phyloP scores from a whole-genome alignment of 2,329 filamentous ascomycete species.

The Colletotrichum chrysophilum region DNA sequence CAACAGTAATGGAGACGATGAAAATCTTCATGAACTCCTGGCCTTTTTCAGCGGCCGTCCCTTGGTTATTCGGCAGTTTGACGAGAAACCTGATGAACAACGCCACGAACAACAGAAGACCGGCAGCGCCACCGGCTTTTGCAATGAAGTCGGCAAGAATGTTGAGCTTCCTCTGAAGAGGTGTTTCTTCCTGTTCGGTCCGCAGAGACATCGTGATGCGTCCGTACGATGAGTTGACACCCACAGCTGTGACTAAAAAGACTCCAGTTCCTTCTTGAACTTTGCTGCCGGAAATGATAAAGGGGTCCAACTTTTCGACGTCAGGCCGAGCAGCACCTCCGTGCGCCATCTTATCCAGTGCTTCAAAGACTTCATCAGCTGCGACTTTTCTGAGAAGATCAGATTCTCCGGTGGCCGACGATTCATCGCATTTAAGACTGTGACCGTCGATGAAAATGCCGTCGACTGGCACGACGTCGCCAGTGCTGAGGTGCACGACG shows the following conservation, averaged over 20 bases:
- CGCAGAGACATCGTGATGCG: slow-evolving; percentile 62
- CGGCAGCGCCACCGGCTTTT: slow-evolving; percentile 61
- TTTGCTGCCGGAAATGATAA: slow-evolving; percentile 64
- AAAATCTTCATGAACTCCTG: slow-evolving; percentile 65
- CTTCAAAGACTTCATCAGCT: slow-evolving; percentile 62
- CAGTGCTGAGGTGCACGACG: slow-evolving; percentile 69
- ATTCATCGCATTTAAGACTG: slow-evolving; percentile 72
- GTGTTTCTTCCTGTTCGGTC: slow-evolving; percentile 56
- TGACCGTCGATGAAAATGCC: slow-evolving; percentile 69
- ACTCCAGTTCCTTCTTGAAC: slow-evolving; percentile 59
- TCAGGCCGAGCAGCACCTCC: slow-evolving; percentile 35
- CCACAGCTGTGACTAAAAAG: slow-evolving; percentile 59
- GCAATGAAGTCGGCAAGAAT: slow-evolving; percentile 45
- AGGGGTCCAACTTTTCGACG: slow-evolving; percentile 53
- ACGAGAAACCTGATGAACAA: slow-evolving; percentile 80
- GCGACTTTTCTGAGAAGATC: slow-evolving; percentile 70
- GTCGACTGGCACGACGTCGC: slow-evolving; percentile 71
- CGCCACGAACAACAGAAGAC: slow-evolving; percentile 77
- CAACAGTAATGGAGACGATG: slow-evolving; percentile 69
- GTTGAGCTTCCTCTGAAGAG: slow-evolving; percentile 59
- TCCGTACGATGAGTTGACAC: slow-evolving; percentile 59
- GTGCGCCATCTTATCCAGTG: slow-evolving; percentile 56
- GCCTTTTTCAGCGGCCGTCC: slow-evolving; percentile 59
- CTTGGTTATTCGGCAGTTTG: slow-evolving; percentile 55
- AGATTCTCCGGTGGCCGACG: slow-evolving; percentile 73